Percentiles rank a stretch among this genome's conserved stretches.
These are phyloP conservation scores for Garcia nutans DNA, from an alignment of 345 rosid species.

Conservation along the genomic window DNA sequence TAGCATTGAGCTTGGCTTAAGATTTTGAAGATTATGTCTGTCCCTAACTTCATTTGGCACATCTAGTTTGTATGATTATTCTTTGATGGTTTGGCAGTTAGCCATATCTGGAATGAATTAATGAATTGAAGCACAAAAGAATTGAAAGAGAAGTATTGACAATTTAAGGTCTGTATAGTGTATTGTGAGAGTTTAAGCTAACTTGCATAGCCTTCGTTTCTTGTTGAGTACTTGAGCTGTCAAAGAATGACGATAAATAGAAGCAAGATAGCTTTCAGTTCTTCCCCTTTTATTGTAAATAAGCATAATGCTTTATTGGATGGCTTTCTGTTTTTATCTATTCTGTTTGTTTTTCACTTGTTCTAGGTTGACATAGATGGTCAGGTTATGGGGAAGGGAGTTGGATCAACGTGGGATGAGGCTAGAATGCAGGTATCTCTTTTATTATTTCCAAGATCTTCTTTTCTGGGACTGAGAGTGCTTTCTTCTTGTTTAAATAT, in stretches of 20 bases:
- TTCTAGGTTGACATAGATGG: conserved; percentile 92
- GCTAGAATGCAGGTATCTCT: conserved; percentile 77
- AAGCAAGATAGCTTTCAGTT: background rate
- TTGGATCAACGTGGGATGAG: conserved; percentile 89
- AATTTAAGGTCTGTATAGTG: background rate
- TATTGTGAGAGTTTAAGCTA: conserved; percentile 3
- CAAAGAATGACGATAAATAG: background rate
- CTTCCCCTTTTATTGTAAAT: background rate
- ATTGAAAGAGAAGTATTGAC: background rate
- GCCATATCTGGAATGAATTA: background rate
- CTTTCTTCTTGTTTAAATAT: conserved; percentile 10
- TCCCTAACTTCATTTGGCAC: background rate
- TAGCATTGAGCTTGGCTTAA: background rate
- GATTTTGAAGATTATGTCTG: background rate
- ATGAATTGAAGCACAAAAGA: background rate
- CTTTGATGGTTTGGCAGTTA: background rate
- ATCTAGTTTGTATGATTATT: background rate
- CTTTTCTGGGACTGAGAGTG: background rate
- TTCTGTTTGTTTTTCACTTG: conserved; percentile 17
- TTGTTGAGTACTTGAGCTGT: background rate
- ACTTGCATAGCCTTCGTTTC: background rate
- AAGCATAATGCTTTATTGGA: background rate
- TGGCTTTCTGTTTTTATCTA: background rate
- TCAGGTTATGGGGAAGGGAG: conserved; percentile 77
- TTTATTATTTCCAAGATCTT: conserved; percentile 3